Percentiles rank a stretch among this genome's conserved stretches.
Conservation (phyloP, 2,329 filamentous ascomycete genomes). For the Pseudogymnoascus sp. region DNA sequence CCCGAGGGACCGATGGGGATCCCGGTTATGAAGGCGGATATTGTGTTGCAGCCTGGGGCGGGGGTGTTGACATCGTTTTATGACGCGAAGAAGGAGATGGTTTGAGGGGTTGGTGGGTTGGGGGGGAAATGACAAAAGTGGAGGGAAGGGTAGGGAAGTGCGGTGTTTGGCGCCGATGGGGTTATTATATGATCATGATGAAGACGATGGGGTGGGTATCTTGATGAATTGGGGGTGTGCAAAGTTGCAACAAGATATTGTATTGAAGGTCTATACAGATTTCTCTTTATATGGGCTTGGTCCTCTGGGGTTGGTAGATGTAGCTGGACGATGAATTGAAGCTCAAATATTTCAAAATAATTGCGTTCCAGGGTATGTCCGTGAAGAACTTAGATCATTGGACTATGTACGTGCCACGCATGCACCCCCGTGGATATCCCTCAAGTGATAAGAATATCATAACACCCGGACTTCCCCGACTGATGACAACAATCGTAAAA, state of each 20-base stretch:
- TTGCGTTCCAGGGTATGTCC: background rate
- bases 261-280: background rate
- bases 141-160: too few relatives aligned
- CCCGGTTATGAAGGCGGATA: constrained; percentile 48
- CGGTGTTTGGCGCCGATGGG: background rate
- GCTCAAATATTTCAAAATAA: background rate
- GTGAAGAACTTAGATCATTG: too few relatives aligned
- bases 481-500: too few relatives aligned
- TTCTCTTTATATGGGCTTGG: background rate
- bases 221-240: background rate
- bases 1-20: constrained; percentile 43
- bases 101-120: background rate
- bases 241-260: background rate
- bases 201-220: background rate
- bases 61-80: constrained; percentile 51
- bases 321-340: background rate
- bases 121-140: too few relatives aligned
- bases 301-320: background rate
- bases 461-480: too few relatives aligned
- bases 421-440: too few relatives aligned
- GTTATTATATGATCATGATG: background rate
- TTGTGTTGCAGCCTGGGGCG: constrained; percentile 50
- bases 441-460: too few relatives aligned
- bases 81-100: constrained; percentile 31
- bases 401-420: too few relatives aligned